Evolutionary conservation across 176 grass and related monocot species (phyloP).

Genomic region (Dendrocalamus sinicus): DNA sequence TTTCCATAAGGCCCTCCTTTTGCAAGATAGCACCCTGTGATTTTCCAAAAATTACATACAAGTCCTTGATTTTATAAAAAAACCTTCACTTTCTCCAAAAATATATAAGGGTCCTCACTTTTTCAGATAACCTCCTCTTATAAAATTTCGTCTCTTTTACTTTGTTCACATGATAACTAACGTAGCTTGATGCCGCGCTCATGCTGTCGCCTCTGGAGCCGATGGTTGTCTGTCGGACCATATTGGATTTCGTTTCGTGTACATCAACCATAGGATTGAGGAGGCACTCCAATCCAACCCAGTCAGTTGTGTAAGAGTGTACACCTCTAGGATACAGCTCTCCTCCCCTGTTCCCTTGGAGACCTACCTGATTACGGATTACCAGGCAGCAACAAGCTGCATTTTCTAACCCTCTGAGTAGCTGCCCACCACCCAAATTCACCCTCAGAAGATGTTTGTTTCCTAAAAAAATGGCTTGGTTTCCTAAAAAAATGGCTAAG

Average conservation of each 20-base stretch:
- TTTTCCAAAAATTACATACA: too few relatives aligned
- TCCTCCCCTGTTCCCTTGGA: not conserved
- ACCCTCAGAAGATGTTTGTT: not conserved
- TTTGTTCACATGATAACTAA: too few relatives aligned
- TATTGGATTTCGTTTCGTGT: not conserved
- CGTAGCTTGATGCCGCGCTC: too few relatives aligned
- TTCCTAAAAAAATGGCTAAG: not conserved
- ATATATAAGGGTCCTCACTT: too few relatives aligned
- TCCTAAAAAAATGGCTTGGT: not conserved
- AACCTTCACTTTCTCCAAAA: too few relatives aligned
- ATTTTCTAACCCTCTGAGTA: not conserved
- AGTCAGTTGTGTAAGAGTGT: not conserved
- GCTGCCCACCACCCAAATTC: constrained; percentile 4
- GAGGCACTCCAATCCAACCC: not conserved
- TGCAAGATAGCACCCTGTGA: too few relatives aligned
- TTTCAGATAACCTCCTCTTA: too few relatives aligned
- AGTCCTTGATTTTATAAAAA: too few relatives aligned
- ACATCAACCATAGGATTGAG: constrained; percentile 7
- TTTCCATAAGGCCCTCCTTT: too few relatives aligned
- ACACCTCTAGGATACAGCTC: not conserved
- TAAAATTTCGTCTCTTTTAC: too few relatives aligned
- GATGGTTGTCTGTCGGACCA: too few relatives aligned
- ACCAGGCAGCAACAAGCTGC: not conserved
- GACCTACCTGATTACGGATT: not conserved
- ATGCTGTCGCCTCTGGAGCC: too few relatives aligned